A percentile compares a stretch with the other conserved stretches of the same genome.
Conservation (phyloP, 2,329 filamentous ascomycete species). For the Lasiodiplodia citricola region DNA sequence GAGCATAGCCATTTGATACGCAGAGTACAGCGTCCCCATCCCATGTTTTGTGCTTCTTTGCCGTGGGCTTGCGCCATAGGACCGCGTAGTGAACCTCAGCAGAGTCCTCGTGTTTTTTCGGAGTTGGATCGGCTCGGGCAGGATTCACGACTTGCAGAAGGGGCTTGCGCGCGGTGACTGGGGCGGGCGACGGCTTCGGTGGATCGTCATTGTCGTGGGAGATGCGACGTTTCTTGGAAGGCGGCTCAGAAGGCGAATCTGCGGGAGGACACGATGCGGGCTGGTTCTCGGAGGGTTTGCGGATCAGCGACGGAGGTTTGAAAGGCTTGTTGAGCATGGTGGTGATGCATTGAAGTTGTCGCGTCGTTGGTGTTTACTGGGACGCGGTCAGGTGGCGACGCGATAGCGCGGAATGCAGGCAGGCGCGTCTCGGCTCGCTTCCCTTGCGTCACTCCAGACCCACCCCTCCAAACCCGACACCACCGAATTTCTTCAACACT, state of each 20-base stretch:
- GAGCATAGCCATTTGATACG: slow-evolving; percentile 62
- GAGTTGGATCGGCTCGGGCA: slow-evolving; percentile 31
- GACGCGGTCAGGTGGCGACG: slow-evolving; percentile 25
- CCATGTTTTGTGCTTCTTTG: slow-evolving; percentile 79
- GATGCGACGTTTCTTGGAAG: slow-evolving; percentile 50
- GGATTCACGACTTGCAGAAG: slow-evolving; percentile 35
- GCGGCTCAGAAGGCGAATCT: slow-evolving; percentile 37
- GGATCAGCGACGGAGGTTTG: slow-evolving; percentile 40
- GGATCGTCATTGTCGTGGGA: slow-evolving; percentile 38
- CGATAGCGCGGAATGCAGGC: background rate
- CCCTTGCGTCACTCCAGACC: slow-evolving; percentile 7
- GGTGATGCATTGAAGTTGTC: background rate
- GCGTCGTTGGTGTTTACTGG: background rate
- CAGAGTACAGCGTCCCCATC: slow-evolving; percentile 72
- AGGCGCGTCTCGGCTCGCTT: background rate
- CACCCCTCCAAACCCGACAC: background rate
- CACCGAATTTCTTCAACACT: background rate
- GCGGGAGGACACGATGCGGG: slow-evolving; percentile 28
- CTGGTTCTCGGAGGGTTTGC: slow-evolving; percentile 23
- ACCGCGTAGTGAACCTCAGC: slow-evolving; percentile 51
- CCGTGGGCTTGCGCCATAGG: slow-evolving; percentile 66
- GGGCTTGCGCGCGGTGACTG: slow-evolving; percentile 36
- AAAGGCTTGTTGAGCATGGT: slow-evolving; percentile 41
- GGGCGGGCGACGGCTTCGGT: slow-evolving; percentile 24
- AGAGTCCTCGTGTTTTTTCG: slow-evolving; percentile 27